A percentile compares a stretch with the other conserved stretches of the same genome.
phyloP scores from a whole-genome alignment of 176 grass and related monocot genomes.

The Hordeum vulgare region DNA sequence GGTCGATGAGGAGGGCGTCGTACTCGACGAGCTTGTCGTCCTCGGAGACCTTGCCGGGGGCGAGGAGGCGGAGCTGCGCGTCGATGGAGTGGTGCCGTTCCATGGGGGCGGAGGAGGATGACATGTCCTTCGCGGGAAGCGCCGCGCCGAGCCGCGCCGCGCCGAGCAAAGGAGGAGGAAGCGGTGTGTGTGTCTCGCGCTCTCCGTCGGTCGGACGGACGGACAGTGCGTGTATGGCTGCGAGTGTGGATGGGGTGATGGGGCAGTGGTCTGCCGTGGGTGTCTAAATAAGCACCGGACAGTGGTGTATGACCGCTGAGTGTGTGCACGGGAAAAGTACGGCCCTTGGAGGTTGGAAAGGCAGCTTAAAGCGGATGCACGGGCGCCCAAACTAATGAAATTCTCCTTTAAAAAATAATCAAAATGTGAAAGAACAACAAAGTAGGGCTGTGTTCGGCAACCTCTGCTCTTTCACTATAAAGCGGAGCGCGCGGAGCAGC shows the following conservation, averaged over 20 bases:
- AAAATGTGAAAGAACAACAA: too few relatives aligned
- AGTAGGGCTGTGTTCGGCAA: too few relatives aligned
- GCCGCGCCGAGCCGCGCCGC: background rate
- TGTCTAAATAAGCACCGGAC: background rate
- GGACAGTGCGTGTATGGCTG: background rate
- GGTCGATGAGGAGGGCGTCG: slow-evolving; percentile 55
- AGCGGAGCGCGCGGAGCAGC: too few relatives aligned
- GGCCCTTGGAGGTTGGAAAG: slow-evolving; percentile 17
- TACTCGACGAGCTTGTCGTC: slow-evolving; percentile 76
- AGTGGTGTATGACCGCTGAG: background rate
- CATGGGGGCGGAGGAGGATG: background rate
- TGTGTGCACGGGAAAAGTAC: slow-evolving; percentile 4
- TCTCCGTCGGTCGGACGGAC: background rate
- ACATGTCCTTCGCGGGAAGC: background rate
- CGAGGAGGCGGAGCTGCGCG: slow-evolving; percentile 50
- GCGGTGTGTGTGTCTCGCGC: background rate
- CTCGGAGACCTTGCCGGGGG: slow-evolving; percentile 53
- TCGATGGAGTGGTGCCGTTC: slow-evolving; percentile 64
- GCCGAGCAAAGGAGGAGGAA: background rate
- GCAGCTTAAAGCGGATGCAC: background rate
- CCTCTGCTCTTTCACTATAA: too few relatives aligned
- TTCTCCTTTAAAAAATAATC: too few relatives aligned
- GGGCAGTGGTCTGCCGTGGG: background rate
- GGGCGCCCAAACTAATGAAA: background rate
- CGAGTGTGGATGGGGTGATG: background rate